Evolutionary conservation across 106 monocot species (phyloP), one percentile per base, ranked within the genome.

Genomic region (Dendrobium huoshanense): DNA sequence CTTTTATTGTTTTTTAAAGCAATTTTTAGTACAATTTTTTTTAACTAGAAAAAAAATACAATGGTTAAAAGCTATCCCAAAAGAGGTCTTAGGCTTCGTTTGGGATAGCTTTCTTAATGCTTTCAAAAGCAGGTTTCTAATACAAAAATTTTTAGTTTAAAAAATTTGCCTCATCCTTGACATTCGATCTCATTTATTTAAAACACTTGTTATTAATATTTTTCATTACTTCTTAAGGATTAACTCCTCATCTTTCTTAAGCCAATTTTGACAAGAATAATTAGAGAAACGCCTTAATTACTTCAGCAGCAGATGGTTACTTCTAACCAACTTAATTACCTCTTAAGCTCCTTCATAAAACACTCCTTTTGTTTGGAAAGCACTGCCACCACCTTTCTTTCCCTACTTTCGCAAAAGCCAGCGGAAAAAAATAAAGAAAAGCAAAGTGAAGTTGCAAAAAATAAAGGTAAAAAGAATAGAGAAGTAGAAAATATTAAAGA

Each of bases 381-480:
- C 87, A 85, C 87, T 84, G 88, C 55, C 81, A 86, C 48, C 80
- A 73, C 80, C 88, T 88, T 82, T 82, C 51, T 49, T 74, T 55
- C 81, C 75, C 81, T 72, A 64, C 86, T 88, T 85, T 85, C 40
- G 79, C 54, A 82, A 82, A 91, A 88, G 82, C 86, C 84, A 84
- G 81, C 22, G 24, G 68, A 79, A 78, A 83, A 72, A 79, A 83
- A 58, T 55, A 80, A 77, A 82, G 55, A 58, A 79, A 82, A 75
- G 75, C 72, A 79, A 83, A 58, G 75, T 29, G 51, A 75, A 41
- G 25, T 47, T 75, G 64, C 33, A 75, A 58, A 81, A 77, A 77
- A 81, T 48, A 70, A 19, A 83, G 80, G 41, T 68, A 55, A 56
- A 77, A 80, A 85, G 68, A 68, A 27, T 25, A 79, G 47, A 79